Evolutionary conservation across 2,329 filamentous ascomycete species (phyloP).

Genomic region (Plectosphaerella sp.): DNA sequence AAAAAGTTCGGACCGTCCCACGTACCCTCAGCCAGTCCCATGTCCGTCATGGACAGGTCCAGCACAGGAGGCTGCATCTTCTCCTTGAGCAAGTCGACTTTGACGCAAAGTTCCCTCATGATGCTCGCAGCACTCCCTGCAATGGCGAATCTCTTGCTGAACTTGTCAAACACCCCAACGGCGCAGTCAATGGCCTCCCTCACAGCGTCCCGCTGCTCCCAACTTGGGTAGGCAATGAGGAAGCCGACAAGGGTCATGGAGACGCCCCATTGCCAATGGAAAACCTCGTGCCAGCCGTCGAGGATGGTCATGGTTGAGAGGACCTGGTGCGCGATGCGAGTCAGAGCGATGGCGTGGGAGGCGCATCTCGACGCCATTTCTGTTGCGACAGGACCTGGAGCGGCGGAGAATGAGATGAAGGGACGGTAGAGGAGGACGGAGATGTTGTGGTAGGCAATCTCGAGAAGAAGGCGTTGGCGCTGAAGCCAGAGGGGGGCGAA

Average conservation of each 20-base stretch:
- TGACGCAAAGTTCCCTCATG: slow-evolving; percentile 23
- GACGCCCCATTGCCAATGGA: slow-evolving; percentile 19
- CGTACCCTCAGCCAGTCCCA: neutral
- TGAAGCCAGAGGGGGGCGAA: slow-evolving; percentile 37
- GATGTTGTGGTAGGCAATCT: slow-evolving; percentile 36
- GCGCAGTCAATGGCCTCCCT: slow-evolving; percentile 27
- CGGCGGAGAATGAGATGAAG: slow-evolving; percentile 14
- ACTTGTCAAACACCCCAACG: slow-evolving; percentile 27
- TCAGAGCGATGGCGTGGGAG: slow-evolving; percentile 19
- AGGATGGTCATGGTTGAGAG: slow-evolving; percentile 19
- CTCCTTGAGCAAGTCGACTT: slow-evolving; percentile 13
- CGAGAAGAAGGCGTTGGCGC: slow-evolving; percentile 32
- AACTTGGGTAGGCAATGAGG: slow-evolving; percentile 22
- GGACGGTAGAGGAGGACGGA: neutral
- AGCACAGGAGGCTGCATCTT: neutral
- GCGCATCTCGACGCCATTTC: slow-evolving; percentile 18
- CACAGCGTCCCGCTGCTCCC: slow-evolving; percentile 13
- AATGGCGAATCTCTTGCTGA: slow-evolving; percentile 34
- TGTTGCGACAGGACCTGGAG: slow-evolving; percentile 18
- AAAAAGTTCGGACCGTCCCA: neutral
- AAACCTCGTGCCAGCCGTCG: slow-evolving; percentile 19
- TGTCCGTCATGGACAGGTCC: neutral
- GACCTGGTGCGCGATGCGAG: slow-evolving; percentile 19
- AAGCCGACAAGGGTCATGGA: slow-evolving; percentile 27
- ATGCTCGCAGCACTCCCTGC: slow-evolving; percentile 28